Evolutionary conservation across 75 land plant genomes (phyloP).

Genomic region (Gnetum montanum): DNA sequence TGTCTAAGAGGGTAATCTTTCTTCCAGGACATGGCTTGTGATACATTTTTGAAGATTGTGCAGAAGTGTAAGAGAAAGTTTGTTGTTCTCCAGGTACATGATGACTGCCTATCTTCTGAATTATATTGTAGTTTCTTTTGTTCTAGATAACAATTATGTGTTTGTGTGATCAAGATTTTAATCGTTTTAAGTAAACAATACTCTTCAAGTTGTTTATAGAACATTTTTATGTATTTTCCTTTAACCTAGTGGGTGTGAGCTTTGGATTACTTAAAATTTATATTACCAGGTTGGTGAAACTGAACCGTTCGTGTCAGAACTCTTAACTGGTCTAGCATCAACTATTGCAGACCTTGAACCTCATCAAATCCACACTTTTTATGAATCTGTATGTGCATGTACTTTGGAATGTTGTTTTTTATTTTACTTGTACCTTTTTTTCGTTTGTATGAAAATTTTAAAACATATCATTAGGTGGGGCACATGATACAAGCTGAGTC

Average conservation of each 20-base stretch:
- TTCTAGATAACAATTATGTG: too few species aligned
- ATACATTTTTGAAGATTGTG: conserved; percentile 96
- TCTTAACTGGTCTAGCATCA: conserved; percentile 60
- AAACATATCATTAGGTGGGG: conserved; percentile 48
- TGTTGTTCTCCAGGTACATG: conserved; percentile 80
- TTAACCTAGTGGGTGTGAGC: too few species aligned
- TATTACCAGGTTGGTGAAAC: conserved; percentile 85
- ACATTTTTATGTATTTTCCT: too few species aligned
- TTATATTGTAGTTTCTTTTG: too few species aligned
- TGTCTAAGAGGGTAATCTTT: too few species aligned
- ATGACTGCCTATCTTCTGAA: too few species aligned
- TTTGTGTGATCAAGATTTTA: too few species aligned
- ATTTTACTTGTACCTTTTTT: background rate
- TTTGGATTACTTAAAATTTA: too few species aligned
- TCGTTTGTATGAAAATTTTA: background rate
- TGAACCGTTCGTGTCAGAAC: conserved; percentile 95
- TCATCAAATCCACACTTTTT: conserved; percentile 95
- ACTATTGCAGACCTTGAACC: conserved; percentile 90
- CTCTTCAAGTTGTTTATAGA: too few species aligned
- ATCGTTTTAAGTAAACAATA: too few species aligned
- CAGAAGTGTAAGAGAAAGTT: conserved; percentile 98
- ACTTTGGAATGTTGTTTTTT: conserved; percentile 1
- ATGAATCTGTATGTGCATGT: conserved; percentile 75
- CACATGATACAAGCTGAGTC: conserved; percentile 97
- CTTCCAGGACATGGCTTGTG: conserved; percentile 99